phyloP scores from a whole-genome alignment of 2,329 filamentous ascomycete genomes.

The Verticillium albo-atrum region DNA sequence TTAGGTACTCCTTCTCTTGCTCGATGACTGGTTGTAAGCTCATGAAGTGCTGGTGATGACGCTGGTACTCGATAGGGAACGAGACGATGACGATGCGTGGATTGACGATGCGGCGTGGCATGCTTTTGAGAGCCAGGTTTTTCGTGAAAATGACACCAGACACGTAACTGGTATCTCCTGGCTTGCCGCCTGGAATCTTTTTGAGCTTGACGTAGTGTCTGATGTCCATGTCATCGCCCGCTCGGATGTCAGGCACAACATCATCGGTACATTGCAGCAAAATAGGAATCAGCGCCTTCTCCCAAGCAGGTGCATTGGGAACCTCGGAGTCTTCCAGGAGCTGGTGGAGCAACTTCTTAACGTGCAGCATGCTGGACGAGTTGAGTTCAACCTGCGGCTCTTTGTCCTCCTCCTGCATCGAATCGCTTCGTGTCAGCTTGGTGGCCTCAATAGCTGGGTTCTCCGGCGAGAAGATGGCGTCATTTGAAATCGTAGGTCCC shows the following conservation, averaged over 20 bases:
- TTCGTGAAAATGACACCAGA: slow-evolving; percentile 97
- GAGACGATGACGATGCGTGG: slow-evolving; percentile 90
- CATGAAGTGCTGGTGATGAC: slow-evolving; percentile 91
- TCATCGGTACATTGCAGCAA: slow-evolving; percentile 88
- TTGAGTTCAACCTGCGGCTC: slow-evolving; percentile 81
- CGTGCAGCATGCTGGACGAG: slow-evolving; percentile 80
- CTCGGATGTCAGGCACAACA: slow-evolving; percentile 85
- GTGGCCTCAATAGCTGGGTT: slow-evolving; percentile 36
- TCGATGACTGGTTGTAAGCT: slow-evolving; percentile 94
- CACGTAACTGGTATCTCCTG: slow-evolving; percentile 91
- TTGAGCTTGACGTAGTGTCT: slow-evolving; percentile 97
- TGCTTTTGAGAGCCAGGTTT: slow-evolving; percentile 92
- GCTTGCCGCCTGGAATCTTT: slow-evolving; percentile 86
- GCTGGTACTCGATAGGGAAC: slow-evolving; percentile 92
- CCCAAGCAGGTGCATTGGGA: slow-evolving; percentile 72
- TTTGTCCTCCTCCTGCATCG: slow-evolving; percentile 67
- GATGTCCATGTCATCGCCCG: slow-evolving; percentile 94
- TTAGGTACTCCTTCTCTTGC: slow-evolving; percentile 90
- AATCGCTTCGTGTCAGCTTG: slow-evolving; percentile 70
- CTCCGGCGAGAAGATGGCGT: slow-evolving; percentile 46
- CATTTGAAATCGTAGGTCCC: slow-evolving; percentile 47
- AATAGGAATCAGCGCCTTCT: slow-evolving; percentile 85
- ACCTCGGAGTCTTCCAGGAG: slow-evolving; percentile 74
- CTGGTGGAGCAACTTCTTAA: slow-evolving; percentile 79
- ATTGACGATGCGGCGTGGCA: slow-evolving; percentile 79